These are phyloP conservation scores for Phellinidium pouzarii DNA, from an alignment of 1,284 basidiomycete genomes.

Conservation along the genomic window DNA sequence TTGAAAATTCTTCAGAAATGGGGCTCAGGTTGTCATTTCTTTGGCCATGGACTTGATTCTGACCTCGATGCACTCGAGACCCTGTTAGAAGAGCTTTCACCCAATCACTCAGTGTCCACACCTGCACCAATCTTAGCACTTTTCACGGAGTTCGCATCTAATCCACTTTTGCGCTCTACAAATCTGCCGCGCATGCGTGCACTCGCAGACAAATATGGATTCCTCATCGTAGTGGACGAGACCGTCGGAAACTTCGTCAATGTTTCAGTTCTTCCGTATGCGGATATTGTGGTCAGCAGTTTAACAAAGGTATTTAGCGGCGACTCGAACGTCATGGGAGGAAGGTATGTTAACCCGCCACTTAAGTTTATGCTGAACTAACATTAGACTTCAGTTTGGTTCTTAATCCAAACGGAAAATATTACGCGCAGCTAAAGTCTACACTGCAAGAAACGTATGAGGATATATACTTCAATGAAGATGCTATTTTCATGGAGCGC, in stretches of 20 bases:
- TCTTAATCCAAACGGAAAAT: slow-evolving; percentile 72
- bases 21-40: slow-evolving; percentile 92
- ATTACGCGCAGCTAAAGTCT: slow-evolving; percentile 62
- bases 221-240: slow-evolving; percentile 90
- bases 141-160: slow-evolving; percentile 92
- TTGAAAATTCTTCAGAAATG: slow-evolving; percentile 95
- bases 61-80: slow-evolving; percentile 73
- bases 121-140: slow-evolving; percentile 52
- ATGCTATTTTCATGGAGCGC: slow-evolving; percentile 95
- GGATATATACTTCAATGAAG: slow-evolving; percentile 87
- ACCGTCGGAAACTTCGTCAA: slow-evolving; percentile 97
- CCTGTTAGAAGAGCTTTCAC: slow-evolving; percentile 47
- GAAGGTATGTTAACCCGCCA: slow-evolving; percentile 53
- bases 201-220: slow-evolving; percentile 85
- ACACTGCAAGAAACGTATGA: slow-evolving; percentile 65
- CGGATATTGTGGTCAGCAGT: slow-evolving; percentile 92
- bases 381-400: slow-evolving; percentile 51
- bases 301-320: slow-evolving; percentile 96
- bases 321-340: slow-evolving; percentile 96
- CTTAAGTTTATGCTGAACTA: slow-evolving; percentile 5
- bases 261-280: slow-evolving; percentile 85
- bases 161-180: slow-evolving; percentile 84
- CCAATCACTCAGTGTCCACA: slow-evolving; percentile 33
- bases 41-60: slow-evolving; percentile 72
- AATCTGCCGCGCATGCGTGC: slow-evolving; percentile 73